These are phyloP conservation scores for Nannochloropsis granulata DNA, from an alignment of 108 stramenopile genomes.

Conservation along the genomic window DNA sequence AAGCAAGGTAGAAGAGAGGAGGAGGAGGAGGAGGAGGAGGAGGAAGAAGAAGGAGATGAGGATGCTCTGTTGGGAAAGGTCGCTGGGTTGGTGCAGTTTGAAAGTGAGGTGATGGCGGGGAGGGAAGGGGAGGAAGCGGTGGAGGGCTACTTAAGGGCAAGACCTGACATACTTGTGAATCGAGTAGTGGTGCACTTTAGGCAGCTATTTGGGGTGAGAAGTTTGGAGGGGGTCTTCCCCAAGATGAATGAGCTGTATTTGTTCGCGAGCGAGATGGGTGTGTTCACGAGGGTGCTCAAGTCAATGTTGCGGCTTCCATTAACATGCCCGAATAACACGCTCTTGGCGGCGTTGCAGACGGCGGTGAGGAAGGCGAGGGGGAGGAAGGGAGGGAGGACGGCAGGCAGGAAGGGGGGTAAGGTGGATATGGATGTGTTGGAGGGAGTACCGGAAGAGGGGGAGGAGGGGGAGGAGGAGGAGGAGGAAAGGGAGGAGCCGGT, in stretches of 20 bases:
- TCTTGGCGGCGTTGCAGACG: neutral
- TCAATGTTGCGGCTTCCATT: slow-evolving; percentile 1
- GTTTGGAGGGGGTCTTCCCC: slow-evolving; percentile 24
- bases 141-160: slow-evolving; percentile 1
- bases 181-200: slow-evolving; percentile 16
- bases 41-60: neutral
- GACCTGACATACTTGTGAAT: slow-evolving; percentile 21
- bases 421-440: neutral
- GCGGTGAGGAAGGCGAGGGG: neutral
- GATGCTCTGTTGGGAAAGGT: neutral
- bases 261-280: slow-evolving; percentile 15
- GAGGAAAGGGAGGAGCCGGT: neutral
- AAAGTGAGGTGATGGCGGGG: neutral
- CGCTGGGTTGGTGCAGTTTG: neutral
- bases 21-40: neutral
- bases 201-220: slow-evolving; percentile 18
- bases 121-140: neutral
- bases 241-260: slow-evolving; percentile 34
- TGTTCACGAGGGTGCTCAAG: slow-evolving; percentile 16
- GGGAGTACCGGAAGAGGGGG: neutral
- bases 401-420: neutral
- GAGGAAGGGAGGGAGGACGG: neutral
- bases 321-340: neutral
- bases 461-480: neutral
- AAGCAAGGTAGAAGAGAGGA: neutral